phyloP scores from a whole-genome alignment of 176 grass and related monocot genomes.

The Juncus effusus region DNA sequence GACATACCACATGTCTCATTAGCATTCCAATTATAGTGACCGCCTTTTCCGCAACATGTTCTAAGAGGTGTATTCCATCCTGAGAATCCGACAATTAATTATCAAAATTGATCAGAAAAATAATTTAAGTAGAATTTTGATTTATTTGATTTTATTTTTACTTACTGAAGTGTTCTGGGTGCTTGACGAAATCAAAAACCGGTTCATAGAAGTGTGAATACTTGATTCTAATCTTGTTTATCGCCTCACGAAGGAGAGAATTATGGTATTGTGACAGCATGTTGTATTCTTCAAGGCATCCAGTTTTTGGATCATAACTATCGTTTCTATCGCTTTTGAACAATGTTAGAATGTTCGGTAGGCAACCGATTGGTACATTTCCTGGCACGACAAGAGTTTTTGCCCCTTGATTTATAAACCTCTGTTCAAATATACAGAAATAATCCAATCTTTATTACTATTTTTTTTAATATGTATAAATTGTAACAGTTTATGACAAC shows the following conservation, averaged over 20 bases:
- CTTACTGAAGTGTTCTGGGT: constrained; percentile 60
- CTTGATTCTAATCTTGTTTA: constrained; percentile 41
- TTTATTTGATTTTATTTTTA: background rate
- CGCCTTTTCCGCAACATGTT: constrained; percentile 67
- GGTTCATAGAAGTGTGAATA: constrained; percentile 62
- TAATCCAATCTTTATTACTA: background rate
- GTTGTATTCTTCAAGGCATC: constrained; percentile 75
- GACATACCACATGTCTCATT: constrained; percentile 49
- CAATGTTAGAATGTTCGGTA: constrained; percentile 60
- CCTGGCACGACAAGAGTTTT: constrained; percentile 54
- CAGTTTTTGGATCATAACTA: constrained; percentile 52
- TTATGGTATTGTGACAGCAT: constrained; percentile 58
- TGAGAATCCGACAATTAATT: constrained; percentile 8
- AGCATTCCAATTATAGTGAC: constrained; percentile 71
- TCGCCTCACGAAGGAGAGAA: constrained; percentile 40
- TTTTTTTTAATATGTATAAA: background rate
- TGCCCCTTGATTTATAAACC: constrained; percentile 51
- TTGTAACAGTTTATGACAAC: background rate
- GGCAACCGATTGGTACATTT: constrained; percentile 71
- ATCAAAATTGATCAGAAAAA: background rate
- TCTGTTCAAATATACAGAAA: constrained; percentile 17
- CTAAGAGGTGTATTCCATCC: constrained; percentile 58
- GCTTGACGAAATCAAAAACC: constrained; percentile 43
- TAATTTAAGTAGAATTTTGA: background rate
- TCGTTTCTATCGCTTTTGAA: constrained; percentile 31